A percentile compares a stretch with the other conserved stretches of the same genome.
Conservation (phyloP, 495 filamentous ascomycete species). For the Annulohypoxylon nitens region DNA sequence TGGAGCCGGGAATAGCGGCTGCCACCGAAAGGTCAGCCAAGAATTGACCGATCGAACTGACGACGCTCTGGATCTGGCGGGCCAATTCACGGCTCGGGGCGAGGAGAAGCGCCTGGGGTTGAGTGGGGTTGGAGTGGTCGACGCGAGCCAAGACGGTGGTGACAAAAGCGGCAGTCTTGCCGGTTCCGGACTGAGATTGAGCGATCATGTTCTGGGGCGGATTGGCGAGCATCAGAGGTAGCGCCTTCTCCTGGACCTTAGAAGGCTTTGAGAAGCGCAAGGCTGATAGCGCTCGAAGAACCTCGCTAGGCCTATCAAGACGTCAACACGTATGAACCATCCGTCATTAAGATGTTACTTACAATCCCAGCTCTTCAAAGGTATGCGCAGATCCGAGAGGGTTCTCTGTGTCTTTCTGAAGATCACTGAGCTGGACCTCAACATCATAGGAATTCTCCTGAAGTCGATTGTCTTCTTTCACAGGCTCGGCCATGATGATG, state of each 20-base stretch:
- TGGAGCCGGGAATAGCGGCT: slow-evolving; percentile 83
- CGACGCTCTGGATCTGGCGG: slow-evolving; percentile 90
- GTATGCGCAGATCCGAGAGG: slow-evolving; percentile 86
- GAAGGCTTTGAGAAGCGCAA: slow-evolving; percentile 96
- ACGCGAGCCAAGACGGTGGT: slow-evolving; percentile 89
- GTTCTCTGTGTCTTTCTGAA: slow-evolving; percentile 87
- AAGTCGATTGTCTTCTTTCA: slow-evolving; percentile 59
- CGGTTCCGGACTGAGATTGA: slow-evolving; percentile 98
- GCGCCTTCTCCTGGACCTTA: slow-evolving; percentile 93
- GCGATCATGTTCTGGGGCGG: slow-evolving; percentile 94
- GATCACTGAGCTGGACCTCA: slow-evolving; percentile 89
- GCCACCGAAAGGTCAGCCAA: slow-evolving; percentile 76
- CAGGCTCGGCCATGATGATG: slow-evolving; percentile 55
- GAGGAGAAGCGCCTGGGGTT: slow-evolving; percentile 88
- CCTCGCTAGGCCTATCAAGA: slow-evolving; percentile 52
- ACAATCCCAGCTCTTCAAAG: slow-evolving; percentile 91
- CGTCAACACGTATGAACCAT: slow-evolving; percentile 29
- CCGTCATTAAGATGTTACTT: slow-evolving; percentile 52
- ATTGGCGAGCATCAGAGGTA: slow-evolving; percentile 86
- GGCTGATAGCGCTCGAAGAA: slow-evolving; percentile 71
- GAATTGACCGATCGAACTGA: slow-evolving; percentile 84
- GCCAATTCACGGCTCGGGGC: slow-evolving; percentile 96
- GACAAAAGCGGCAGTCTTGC: slow-evolving; percentile 97
- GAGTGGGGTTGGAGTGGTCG: slow-evolving; percentile 72
- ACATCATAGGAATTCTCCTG: slow-evolving; percentile 82